These are phyloP conservation scores for Ustilago sp. DNA, from an alignment of 1,284 basidiomycete genomes.

Conservation along the genomic window DNA sequence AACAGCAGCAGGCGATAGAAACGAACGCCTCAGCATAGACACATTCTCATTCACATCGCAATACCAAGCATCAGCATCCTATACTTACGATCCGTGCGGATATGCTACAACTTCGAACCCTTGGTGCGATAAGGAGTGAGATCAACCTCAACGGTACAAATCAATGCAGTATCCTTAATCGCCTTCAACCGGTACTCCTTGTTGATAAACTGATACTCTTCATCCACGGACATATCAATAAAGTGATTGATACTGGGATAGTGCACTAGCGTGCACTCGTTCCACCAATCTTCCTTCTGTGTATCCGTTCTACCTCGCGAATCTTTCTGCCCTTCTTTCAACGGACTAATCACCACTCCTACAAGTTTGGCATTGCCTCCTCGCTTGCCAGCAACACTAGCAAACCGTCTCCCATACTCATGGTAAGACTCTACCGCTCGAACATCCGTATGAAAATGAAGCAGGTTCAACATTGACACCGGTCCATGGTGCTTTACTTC, in stretches of 20 bases:
- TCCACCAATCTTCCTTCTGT: constrained; percentile 43
- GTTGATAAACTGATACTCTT: constrained; percentile 54
- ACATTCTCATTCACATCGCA: background rate
- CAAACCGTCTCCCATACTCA: constrained; percentile 49
- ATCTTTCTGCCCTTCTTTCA: constrained; percentile 17
- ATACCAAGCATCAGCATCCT: background rate
- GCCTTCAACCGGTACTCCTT: constrained; percentile 35
- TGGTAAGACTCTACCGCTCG: constrained; percentile 41
- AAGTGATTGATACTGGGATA: constrained; percentile 57
- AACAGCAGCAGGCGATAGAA: constrained; percentile 21
- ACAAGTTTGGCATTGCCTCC: constrained; percentile 56
- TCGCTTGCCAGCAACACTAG: constrained; percentile 33
- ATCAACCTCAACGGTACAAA: constrained; percentile 48
- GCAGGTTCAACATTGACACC: constrained; percentile 55
- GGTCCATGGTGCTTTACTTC: constrained; percentile 22
- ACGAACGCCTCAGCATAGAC: constrained; percentile 14
- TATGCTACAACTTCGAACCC: constrained; percentile 20
- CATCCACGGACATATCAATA: constrained; percentile 52
- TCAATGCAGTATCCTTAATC: constrained; percentile 50
- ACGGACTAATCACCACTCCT: constrained; percentile 41
- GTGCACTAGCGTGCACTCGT: constrained; percentile 49
- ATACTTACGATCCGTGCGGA: background rate
- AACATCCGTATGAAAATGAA: constrained; percentile 35
- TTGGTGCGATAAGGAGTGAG: constrained; percentile 6
- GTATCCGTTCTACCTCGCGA: constrained; percentile 17